phyloP scores from a whole-genome alignment of 169 alveolate species.

The Plasmodium inui region DNA sequence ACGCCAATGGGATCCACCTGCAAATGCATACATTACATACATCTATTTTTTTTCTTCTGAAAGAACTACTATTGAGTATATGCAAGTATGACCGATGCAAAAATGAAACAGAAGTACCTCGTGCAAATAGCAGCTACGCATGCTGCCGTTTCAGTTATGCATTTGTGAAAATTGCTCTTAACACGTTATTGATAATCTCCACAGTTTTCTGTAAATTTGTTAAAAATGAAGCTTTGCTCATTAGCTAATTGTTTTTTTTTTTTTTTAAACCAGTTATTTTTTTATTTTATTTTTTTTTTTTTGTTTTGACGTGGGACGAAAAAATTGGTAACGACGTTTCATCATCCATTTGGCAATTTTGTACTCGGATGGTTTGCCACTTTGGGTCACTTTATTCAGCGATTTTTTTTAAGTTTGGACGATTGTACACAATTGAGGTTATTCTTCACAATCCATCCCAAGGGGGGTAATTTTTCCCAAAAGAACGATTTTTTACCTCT shows the following conservation, averaged over 20 bases:
- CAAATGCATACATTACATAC: background rate
- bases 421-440: background rate
- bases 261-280: background rate
- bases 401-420: background rate
- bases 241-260: background rate
- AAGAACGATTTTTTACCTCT: background rate
- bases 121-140: background rate
- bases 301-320: background rate
- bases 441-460: background rate
- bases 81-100: background rate
- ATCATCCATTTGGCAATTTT: background rate
- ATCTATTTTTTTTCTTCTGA: no score
- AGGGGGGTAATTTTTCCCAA: background rate
- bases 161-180: background rate
- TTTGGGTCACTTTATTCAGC: background rate
- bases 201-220: background rate
- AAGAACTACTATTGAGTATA: background rate
- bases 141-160: background rate
- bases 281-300: no score
- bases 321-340: background rate
- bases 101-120: background rate
- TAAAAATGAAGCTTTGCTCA: background rate
- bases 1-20: background rate
- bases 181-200: background rate
- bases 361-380: background rate